Conservation (phyloP, 139 green algal species). For the Coccomyxa sp. region DNA sequence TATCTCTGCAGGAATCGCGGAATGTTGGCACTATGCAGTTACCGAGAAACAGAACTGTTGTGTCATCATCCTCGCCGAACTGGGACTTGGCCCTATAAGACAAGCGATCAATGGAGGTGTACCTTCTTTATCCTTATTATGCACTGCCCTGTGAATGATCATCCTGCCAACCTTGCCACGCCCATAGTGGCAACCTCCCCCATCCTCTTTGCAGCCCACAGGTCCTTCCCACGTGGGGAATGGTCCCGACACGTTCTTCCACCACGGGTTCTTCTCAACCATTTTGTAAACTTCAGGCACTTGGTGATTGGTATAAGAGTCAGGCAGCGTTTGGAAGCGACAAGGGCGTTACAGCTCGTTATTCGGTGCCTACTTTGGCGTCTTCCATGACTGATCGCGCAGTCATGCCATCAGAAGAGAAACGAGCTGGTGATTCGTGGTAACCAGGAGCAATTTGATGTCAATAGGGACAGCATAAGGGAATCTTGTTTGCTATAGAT, state of each 20-base stretch:
- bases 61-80: not conserved
- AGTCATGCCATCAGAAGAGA: not conserved
- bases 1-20: not conserved
- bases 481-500: too few species aligned
- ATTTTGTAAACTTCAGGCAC: not conserved
- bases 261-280: slow-evolving; percentile 63
- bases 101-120: not conserved
- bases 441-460: too few species aligned
- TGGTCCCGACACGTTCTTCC: slow-evolving; percentile 60
- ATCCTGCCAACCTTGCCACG: slow-evolving; percentile 77
- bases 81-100: not conserved
- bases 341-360: not conserved
- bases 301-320: not conserved
- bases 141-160: slow-evolving; percentile 71
- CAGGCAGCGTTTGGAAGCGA: not conserved
- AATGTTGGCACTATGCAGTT: too few species aligned
- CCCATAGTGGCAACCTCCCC: slow-evolving; percentile 73
- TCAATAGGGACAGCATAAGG: too few species aligned
- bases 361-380: not conserved
- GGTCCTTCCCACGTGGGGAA: slow-evolving; percentile 69
- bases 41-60: not conserved
- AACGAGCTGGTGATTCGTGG: not conserved
- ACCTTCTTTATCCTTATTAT: slow-evolving; percentile 52
- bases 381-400: not conserved
- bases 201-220: slow-evolving; percentile 80